Evolutionary conservation across 108 stramenopile genomes (phyloP).

Genomic region (Nitzschia sp.): DNA sequence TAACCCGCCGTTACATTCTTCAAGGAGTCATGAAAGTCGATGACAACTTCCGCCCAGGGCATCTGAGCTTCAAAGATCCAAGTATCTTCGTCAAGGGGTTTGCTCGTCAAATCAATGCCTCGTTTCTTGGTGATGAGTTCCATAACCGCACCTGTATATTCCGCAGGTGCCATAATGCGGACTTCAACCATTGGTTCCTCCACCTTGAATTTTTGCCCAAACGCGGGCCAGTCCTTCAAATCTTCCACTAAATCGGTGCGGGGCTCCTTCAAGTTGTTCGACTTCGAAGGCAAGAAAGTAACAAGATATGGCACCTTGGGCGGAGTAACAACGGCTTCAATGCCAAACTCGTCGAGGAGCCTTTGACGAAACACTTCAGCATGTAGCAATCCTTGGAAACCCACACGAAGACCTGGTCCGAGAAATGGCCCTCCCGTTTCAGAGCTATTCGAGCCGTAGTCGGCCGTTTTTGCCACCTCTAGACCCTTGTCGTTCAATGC

Average conservation of each 20-base stretch:
- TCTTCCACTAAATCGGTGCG: slow-evolving; percentile 80
- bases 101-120: slow-evolving; percentile 64
- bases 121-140: slow-evolving; percentile 80
- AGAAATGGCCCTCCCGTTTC: slow-evolving; percentile 79
- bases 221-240: slow-evolving; percentile 66
- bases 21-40: slow-evolving; percentile 79
- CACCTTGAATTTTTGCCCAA: slow-evolving; percentile 72
- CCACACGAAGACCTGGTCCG: slow-evolving; percentile 91
- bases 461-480: slow-evolving; percentile 65
- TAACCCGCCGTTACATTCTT: slow-evolving; percentile 79
- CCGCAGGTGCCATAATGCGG: slow-evolving; percentile 74
- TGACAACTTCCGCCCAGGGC: slow-evolving; percentile 88
- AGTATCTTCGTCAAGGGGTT: slow-evolving; percentile 77
- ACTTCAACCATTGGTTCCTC: slow-evolving; percentile 81
- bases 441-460: slow-evolving; percentile 41
- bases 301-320: slow-evolving; percentile 95
- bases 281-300: slow-evolving; percentile 77
- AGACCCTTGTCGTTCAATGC: slow-evolving; percentile 92
- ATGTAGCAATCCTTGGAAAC: slow-evolving; percentile 97
- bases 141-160: slow-evolving; percentile 85
- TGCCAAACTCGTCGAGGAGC: slow-evolving; percentile 91
- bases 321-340: slow-evolving; percentile 94
- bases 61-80: slow-evolving; percentile 81
- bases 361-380: slow-evolving; percentile 98
- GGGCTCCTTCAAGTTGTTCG: slow-evolving; percentile 79